A percentile compares a stretch with the other conserved stretches of the same genome.
Evolutionary conservation across 176 grass and related monocot species (phyloP).

Genomic region (Eragrostis nindensis): DNA sequence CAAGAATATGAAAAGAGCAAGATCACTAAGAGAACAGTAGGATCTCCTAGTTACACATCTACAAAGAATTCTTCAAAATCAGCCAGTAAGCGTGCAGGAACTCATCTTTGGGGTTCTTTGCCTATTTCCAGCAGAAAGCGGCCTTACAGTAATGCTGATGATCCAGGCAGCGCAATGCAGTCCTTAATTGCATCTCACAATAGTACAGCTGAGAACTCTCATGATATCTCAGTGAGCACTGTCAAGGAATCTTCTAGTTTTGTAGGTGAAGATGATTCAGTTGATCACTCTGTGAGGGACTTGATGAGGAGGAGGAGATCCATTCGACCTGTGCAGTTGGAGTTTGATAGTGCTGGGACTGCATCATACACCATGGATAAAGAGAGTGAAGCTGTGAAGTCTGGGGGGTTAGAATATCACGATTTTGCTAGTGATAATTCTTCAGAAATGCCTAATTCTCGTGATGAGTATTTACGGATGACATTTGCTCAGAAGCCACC

Average conservation of each 20-base stretch:
- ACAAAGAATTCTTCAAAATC: slow-evolving; percentile 47
- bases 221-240: slow-evolving; percentile 38
- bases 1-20: slow-evolving; percentile 46
- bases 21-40: slow-evolving; percentile 41
- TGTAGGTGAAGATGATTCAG: slow-evolving; percentile 40
- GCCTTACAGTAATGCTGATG: slow-evolving; percentile 39
- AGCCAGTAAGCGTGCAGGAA: slow-evolving; percentile 47
- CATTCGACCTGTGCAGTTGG: slow-evolving; percentile 56
- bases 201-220: slow-evolving; percentile 33
- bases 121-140: slow-evolving; percentile 66
- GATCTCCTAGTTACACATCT: slow-evolving; percentile 10
- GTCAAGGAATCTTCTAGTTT: slow-evolving; percentile 47
- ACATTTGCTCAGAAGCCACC: slow-evolving; percentile 64
- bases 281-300: slow-evolving; percentile 73
- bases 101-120: slow-evolving; percentile 67
- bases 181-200: slow-evolving; percentile 36
- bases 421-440: slow-evolving; percentile 25
- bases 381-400: slow-evolving; percentile 29
- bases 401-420: slow-evolving; percentile 20
- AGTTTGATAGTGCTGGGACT: slow-evolving; percentile 57
- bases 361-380: slow-evolving; percentile 25
- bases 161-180: slow-evolving; percentile 33
- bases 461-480: slow-evolving; percentile 53
- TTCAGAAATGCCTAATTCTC: slow-evolving; percentile 37
- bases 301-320: slow-evolving; percentile 79